phyloP scores from a whole-genome alignment of 495 filamentous ascomycete species.

The Cryomyces antarcticus region DNA sequence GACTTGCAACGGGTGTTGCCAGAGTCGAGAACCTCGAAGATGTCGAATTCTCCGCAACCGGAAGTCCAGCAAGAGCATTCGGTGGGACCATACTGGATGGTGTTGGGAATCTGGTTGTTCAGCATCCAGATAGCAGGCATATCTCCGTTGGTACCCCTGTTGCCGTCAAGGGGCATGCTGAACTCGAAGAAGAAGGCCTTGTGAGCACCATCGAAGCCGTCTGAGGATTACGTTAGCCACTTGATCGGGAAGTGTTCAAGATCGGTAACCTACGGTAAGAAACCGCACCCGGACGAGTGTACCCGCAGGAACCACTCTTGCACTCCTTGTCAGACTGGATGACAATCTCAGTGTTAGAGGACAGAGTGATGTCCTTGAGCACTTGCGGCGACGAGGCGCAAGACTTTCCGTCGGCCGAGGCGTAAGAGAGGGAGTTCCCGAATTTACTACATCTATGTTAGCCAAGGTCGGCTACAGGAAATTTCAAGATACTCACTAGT shows the following conservation, averaged over 20 bases:
- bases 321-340: constrained; percentile 39
- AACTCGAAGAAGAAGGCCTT: constrained; percentile 53
- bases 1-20: constrained; percentile 31
- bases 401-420: constrained; percentile 27
- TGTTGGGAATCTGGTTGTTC: constrained; percentile 47
- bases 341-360: constrained; percentile 38
- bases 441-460: constrained; percentile 23
- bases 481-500: constrained; percentile 23
- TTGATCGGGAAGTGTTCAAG: background rate
- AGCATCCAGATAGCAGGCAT: constrained; percentile 51
- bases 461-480: background rate
- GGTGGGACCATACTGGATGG: constrained; percentile 36
- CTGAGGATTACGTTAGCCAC: constrained; percentile 16
- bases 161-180: constrained; percentile 37
- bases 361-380: constrained; percentile 27
- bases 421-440: constrained; percentile 43
- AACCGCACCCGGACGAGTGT: constrained; percentile 32
- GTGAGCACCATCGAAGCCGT: constrained; percentile 39
- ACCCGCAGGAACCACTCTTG: constrained; percentile 31
- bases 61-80: constrained; percentile 46
- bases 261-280: constrained; percentile 33
- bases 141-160: constrained; percentile 24
- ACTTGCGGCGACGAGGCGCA: constrained; percentile 29
- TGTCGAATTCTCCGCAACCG: constrained; percentile 53
- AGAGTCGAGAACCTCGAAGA: constrained; percentile 40